Evolutionary conservation across 2,329 filamentous ascomycete species (phyloP), one percentile per base, ranked within the genome.

Genomic region (Neofusicoccum umdonicola): DNA sequence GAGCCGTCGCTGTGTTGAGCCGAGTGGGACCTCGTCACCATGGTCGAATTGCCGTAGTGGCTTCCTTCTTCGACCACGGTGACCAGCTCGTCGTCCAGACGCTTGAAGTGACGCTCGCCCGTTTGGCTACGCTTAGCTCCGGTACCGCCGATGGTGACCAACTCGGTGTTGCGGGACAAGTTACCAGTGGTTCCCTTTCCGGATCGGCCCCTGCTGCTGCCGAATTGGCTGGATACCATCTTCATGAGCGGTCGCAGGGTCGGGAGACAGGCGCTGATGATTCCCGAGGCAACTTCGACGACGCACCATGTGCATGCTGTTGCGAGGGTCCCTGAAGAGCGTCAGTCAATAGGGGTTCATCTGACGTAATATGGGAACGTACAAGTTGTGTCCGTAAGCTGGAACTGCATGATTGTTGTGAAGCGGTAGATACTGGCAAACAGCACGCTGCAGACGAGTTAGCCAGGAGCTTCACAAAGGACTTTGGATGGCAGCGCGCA

Each of bases 341-440:
- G 37, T 35, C n/a, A 61, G 67, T 4, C 34, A 54, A 19, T 19
- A 34, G 27, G 41, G 12, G 19, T n/a, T 22, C 15, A 1, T 7
- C 35, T 19, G 3, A 17, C 1, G 15, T n/a, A 22, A n/a, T 42
- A 12, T 8, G 3, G 2, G 47, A 39, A 45, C 54, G 34, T 42
- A 65, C 62, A 39, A 12, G 66, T 69, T 13, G 65, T 69, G 27
- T 69, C 65, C 19, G 51, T 52, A 8, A 57, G 22, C 19, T 69
- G 62, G 27, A 69, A 66, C 57, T 67, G 50, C 67, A 69, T 67
- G 34, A 68, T 52, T 11, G 66, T 67, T 2, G 66, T 67, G 57
- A 63, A 63, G 48, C 67, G 65, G 62, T 69, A 69, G 12, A 65
- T 62, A 35, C 65, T 68, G 22, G 68, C 67, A 51, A 67, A 69